phyloP scores from a whole-genome alignment of 2,329 filamentous ascomycete genomes.

The Fusarium praegraminearum region DNA sequence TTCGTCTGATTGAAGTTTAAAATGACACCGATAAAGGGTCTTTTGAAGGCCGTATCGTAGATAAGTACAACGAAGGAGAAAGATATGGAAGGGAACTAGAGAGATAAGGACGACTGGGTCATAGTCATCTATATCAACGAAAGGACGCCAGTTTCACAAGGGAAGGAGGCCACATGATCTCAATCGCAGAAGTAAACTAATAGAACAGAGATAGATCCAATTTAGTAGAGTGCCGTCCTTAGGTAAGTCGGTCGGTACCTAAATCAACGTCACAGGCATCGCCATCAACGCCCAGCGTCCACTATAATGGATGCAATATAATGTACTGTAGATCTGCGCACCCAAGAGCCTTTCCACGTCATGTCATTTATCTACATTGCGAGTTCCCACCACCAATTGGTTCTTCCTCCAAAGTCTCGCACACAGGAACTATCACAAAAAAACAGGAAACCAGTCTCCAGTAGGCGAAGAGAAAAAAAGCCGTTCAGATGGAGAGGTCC shows the following conservation, averaged over 20 bases:
- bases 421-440: constrained; percentile 28
- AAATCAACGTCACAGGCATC: constrained; percentile 30
- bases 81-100: background rate
- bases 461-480: constrained; percentile 1
- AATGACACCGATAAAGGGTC: constrained; percentile 19
- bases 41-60: background rate
- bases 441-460: constrained; percentile 17
- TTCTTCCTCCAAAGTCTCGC: background rate
- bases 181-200: background rate
- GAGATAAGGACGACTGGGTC: constrained; percentile 15
- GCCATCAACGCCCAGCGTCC: constrained; percentile 13
- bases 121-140: constrained; percentile 3
- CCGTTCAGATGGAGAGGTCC: constrained; percentile 1
- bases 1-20: constrained; percentile 25
- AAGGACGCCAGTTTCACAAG: constrained; percentile 21
- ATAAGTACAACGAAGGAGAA: constrained; percentile 1
- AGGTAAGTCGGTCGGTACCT: background rate
- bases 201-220: background rate
- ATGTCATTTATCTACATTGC: background rate
- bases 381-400: constrained; percentile 9
- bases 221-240: background rate
- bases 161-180: constrained; percentile 37
- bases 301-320: background rate
- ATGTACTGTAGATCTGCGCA: background rate
- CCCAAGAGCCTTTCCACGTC: constrained; percentile 9